Percentiles rank a stretch among this genome's conserved stretches.
phyloP scores from a whole-genome alignment of 2,329 filamentous ascomycete genomes.

The Fusarium setosum region DNA sequence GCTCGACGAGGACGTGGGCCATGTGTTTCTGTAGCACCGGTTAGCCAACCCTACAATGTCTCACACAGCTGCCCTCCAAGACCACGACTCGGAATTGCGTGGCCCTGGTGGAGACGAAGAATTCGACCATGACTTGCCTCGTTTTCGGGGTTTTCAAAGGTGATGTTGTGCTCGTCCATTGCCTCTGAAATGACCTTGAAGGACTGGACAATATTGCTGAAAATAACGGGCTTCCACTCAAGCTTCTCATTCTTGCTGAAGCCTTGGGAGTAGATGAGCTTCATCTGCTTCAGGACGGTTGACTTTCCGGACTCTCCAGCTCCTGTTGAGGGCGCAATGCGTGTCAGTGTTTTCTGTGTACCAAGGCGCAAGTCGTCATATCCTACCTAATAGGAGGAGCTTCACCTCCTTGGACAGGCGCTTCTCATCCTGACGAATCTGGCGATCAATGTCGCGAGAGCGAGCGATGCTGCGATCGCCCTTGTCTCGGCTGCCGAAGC shows the following conservation, averaged over 20 bases:
- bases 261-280: constrained; percentile 93
- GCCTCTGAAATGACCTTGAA: constrained; percentile 91
- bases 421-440: constrained; percentile 89
- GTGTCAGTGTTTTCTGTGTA: constrained; percentile 20
- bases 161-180: constrained; percentile 86
- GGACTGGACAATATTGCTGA: constrained; percentile 92
- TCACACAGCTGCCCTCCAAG: constrained; percentile 20
- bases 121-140: constrained; percentile 66
- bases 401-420: constrained; percentile 89
- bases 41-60: constrained; percentile 50
- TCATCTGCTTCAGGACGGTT: constrained; percentile 98
- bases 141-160: constrained; percentile 82
- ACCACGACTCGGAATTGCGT: not conserved
- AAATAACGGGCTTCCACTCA: constrained; percentile 95
- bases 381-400: constrained; percentile 85
- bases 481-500: constrained; percentile 69
- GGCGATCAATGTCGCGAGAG: constrained; percentile 85
- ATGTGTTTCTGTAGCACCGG: constrained; percentile 74
- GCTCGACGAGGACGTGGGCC: constrained; percentile 79
- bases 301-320: constrained; percentile 93
- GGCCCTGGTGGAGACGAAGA: not conserved
- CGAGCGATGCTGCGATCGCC: constrained; percentile 62
- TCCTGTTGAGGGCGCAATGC: constrained; percentile 62
- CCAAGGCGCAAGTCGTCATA: not conserved
- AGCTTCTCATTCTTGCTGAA: constrained; percentile 91